A percentile compares a stretch with the other conserved stretches of the same genome.
Conservation (phyloP, 768 basidiomycete genomes). For the Termitomyces heimii region DNA sequence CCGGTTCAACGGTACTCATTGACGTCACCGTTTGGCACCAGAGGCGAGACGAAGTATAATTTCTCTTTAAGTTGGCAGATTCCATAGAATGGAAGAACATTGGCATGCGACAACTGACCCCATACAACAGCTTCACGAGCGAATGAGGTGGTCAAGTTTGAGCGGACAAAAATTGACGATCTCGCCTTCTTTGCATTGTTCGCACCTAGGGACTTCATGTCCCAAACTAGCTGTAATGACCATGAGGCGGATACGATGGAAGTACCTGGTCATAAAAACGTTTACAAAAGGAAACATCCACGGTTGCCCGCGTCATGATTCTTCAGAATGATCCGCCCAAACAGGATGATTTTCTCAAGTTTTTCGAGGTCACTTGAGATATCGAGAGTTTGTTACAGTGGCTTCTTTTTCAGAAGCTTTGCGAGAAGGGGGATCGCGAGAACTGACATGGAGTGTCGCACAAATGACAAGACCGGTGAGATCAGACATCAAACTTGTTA, state of each 20-base stretch:
- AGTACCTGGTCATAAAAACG: not conserved
- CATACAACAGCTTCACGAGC: not conserved
- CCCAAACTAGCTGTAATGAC: not conserved
- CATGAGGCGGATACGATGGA: not conserved
- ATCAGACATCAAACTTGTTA: not conserved
- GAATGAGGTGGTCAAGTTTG: not conserved
- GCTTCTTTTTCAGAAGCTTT: not conserved
- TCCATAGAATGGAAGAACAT: conserved; percentile 1
- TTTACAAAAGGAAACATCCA: not conserved
- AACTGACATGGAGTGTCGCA: not conserved
- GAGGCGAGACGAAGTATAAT: conserved; percentile 29
- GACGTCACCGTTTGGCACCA: conserved; percentile 30
- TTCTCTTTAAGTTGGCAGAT: conserved; percentile 18
- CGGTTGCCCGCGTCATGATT: not conserved
- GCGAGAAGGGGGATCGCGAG: not conserved
- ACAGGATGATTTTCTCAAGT: not conserved
- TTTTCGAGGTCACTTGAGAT: not conserved
- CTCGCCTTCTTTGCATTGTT: not conserved
- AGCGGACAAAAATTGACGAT: not conserved
- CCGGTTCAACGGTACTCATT: conserved; percentile 13
- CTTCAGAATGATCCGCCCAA: not conserved
- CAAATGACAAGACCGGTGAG: not conserved
- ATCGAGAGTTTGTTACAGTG: not conserved
- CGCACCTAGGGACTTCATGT: not conserved
- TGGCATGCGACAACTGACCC: not conserved